A percentile compares a stretch with the other conserved stretches of the same genome.
phyloP scores from a whole-genome alignment of 441 rosid genomes.

The Pelargonium australe region DNA sequence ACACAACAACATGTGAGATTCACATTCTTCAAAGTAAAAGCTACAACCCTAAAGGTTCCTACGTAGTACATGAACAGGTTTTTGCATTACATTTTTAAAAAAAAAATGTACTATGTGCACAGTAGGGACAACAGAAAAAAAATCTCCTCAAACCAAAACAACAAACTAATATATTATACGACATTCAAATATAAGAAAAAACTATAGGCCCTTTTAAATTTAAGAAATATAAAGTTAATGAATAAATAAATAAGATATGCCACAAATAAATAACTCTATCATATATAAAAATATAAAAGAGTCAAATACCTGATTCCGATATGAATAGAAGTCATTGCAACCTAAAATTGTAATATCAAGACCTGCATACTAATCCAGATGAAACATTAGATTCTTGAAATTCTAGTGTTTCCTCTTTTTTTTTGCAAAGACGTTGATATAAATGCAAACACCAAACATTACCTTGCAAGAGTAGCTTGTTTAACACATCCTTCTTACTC shows the following conservation, averaged over 20 bases:
- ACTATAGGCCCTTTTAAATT: neutral
- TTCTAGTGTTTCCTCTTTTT: constrained; percentile 2
- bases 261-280: neutral
- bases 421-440: neutral
- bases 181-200: too few relatives aligned
- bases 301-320: constrained; percentile 64
- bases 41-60: neutral
- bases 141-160: neutral
- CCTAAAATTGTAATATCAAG: constrained; percentile 86
- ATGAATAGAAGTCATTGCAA: constrained; percentile 95
- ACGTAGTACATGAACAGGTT: neutral
- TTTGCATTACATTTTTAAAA: neutral
- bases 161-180: neutral
- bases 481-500: constrained; percentile 46
- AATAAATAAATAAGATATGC: neutral
- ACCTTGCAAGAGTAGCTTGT: constrained; percentile 81
- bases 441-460: constrained; percentile 14
- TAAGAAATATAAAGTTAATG: neutral
- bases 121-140: neutral
- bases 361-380: constrained; percentile 46
- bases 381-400: constrained; percentile 24
- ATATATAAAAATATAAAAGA: constrained; percentile 7
- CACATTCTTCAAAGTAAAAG: neutral
- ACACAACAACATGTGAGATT: constrained; percentile 16
- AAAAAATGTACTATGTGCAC: neutral